Evolutionary conservation across 805 yeast genomes (phyloP).

Genomic region (Saturnispora sekii): DNA sequence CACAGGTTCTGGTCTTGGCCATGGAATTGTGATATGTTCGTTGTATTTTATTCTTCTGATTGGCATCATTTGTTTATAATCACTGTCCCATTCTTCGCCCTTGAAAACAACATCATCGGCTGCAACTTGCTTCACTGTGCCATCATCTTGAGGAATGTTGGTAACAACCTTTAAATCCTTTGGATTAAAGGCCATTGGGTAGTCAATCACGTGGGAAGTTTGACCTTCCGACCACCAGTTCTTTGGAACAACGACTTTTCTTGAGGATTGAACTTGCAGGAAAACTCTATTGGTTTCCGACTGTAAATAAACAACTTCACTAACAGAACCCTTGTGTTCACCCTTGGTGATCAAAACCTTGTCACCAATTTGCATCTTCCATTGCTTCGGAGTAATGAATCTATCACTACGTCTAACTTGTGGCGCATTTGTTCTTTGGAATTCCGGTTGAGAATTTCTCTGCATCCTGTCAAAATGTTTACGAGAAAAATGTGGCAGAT

Average conservation of each 20-base stretch:
- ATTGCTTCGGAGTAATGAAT: conserved; percentile 37
- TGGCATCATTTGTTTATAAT: conserved; percentile 65
- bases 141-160: conserved; percentile 58
- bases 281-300: conserved; percentile 52
- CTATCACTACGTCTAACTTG: conserved; percentile 26
- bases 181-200: conserved; percentile 54
- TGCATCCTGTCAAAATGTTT: conserved; percentile 24
- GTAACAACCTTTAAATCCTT: conserved; percentile 67
- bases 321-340: conserved; percentile 60
- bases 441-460: conserved; percentile 24
- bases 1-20: conserved; percentile 66
- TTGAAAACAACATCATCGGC: conserved; percentile 62
- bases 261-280: conserved; percentile 60
- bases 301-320: conserved; percentile 53
- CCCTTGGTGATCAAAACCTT: conserved; percentile 67
- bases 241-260: conserved; percentile 59
- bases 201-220: conserved; percentile 57
- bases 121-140: conserved; percentile 59
- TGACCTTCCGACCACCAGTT: conserved; percentile 66
- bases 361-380: conserved; percentile 67
- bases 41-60: conserved; percentile 67
- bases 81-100: conserved; percentile 65
- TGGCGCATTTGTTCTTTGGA: conserved; percentile 19
- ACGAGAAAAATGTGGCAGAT: conserved; percentile 22
- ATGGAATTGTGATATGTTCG: conserved; percentile 66